Percentiles rank a stretch among this genome's conserved stretches.
phyloP scores from a whole-genome alignment of 176 grass and related monocot genomes.

The Olyra latifolia region DNA sequence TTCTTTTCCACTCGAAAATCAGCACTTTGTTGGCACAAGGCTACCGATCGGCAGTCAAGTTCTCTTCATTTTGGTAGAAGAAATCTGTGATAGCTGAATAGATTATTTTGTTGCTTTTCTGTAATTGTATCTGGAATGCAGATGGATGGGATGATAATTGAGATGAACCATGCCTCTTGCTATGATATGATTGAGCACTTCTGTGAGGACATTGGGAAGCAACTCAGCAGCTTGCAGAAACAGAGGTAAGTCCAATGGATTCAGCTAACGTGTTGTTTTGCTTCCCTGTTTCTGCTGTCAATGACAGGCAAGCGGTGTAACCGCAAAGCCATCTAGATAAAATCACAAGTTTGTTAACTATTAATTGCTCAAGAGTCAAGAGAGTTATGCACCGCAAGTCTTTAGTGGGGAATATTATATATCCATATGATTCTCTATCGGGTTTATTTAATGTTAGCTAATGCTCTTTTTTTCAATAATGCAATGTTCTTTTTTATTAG shows the following conservation, averaged over 20 bases:
- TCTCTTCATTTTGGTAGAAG: background rate
- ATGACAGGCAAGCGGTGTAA: slow-evolving; percentile 9
- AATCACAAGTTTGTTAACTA: slow-evolving; percentile 1
- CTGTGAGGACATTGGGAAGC: slow-evolving; percentile 61
- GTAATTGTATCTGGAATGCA: slow-evolving; percentile 37
- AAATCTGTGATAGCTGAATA: background rate
- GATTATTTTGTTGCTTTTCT: too few relatives aligned
- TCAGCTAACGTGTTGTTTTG: background rate
- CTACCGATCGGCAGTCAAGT: background rate
- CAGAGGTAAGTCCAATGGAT: slow-evolving; percentile 45
- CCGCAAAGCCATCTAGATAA: background rate
- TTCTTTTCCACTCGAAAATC: background rate
- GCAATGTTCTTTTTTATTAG: too few relatives aligned
- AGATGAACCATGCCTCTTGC: slow-evolving; percentile 67
- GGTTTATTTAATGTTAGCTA: too few relatives aligned
- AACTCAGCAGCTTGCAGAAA: slow-evolving; percentile 68
- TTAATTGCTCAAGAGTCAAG: background rate
- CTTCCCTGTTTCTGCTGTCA: background rate
- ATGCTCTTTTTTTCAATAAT: too few relatives aligned
- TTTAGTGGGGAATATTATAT: too few relatives aligned
- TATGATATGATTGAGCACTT: slow-evolving; percentile 80
- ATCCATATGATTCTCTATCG: too few relatives aligned
- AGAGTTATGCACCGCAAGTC: slow-evolving; percentile 1
- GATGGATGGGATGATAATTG: slow-evolving; percentile 72
- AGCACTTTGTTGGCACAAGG: background rate